phyloP scores from a whole-genome alignment of 2,329 filamentous ascomycete genomes.

The Penicillium concentricum region DNA sequence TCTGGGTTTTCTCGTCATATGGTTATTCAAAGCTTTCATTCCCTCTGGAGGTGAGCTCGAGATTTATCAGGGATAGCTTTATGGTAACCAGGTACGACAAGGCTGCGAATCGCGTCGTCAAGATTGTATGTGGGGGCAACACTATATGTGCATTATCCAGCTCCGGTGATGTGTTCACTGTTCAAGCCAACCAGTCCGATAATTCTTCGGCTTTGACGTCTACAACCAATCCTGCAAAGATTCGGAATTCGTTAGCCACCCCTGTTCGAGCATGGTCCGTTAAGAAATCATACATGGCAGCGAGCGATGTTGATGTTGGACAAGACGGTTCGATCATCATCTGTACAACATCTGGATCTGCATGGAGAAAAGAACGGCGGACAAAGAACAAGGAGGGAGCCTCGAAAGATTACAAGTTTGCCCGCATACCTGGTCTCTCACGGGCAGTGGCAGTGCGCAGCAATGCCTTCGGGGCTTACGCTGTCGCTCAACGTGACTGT shows the following conservation, averaged over 20 bases:
- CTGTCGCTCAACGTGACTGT: slow-evolving; percentile 79
- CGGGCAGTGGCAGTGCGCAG: slow-evolving; percentile 80
- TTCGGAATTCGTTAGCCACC: slow-evolving; percentile 73
- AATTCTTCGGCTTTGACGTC: slow-evolving; percentile 62
- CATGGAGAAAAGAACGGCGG: slow-evolving; percentile 85
- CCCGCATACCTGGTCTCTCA: slow-evolving; percentile 83
- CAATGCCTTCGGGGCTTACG: slow-evolving; percentile 86
- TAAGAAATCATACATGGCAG: slow-evolving; percentile 79
- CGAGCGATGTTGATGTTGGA: slow-evolving; percentile 80
- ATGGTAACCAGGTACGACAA: slow-evolving; percentile 65
- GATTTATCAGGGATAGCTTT: slow-evolving; percentile 65
- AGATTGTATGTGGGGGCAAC: slow-evolving; percentile 81
- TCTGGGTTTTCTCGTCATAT: slow-evolving; percentile 94
- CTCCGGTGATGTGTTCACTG: slow-evolving; percentile 83
- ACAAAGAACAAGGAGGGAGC: slow-evolving; percentile 73
- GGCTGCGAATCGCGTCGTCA: slow-evolving; percentile 66
- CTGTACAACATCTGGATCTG: slow-evolving; percentile 85
- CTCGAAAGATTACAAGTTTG: slow-evolving; percentile 91
- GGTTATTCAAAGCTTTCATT: slow-evolving; percentile 91
- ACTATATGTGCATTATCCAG: slow-evolving; percentile 86
- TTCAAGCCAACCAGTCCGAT: slow-evolving; percentile 71
- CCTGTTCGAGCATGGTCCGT: slow-evolving; percentile 87
- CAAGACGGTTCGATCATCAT: slow-evolving; percentile 95
- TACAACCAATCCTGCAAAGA: slow-evolving; percentile 90
- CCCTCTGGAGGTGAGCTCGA: slow-evolving; percentile 69